Percentiles rank a stretch among this genome's conserved stretches.
Evolutionary conservation across 2,329 filamentous ascomycete genomes (phyloP).

Genomic region (Alternaria rosae): DNA sequence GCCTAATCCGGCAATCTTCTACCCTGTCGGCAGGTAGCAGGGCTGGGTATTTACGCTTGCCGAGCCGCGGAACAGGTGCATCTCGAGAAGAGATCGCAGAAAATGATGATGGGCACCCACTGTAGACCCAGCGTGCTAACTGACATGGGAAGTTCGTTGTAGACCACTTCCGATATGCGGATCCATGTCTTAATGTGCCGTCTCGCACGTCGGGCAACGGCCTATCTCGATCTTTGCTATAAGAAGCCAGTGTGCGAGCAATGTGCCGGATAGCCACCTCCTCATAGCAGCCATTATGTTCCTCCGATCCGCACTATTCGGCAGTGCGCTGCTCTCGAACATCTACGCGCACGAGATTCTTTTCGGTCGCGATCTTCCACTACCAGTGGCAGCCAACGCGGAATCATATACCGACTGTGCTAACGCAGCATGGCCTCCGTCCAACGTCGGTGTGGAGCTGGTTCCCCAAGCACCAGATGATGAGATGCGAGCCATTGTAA

Average conservation of each 20-base stretch:
- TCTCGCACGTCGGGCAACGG: neutral
- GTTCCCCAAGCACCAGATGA: constrained; percentile 52
- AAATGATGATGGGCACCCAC: constrained; percentile 17
- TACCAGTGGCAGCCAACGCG: constrained; percentile 42
- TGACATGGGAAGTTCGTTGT: constrained; percentile 35
- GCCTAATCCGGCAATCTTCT: constrained; percentile 36
- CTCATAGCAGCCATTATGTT: constrained; percentile 27
- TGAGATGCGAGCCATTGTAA: constrained; percentile 51
- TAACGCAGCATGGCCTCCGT: constrained; percentile 53
- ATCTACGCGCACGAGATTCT: constrained; percentile 36
- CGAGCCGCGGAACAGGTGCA: constrained; percentile 29
- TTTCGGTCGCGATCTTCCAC: constrained; percentile 35
- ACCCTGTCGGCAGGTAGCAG: constrained; percentile 26
- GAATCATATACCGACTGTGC: constrained; percentile 43
- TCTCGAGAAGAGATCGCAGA: constrained; percentile 12
- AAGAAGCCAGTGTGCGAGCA: constrained; percentile 6
- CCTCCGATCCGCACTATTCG: constrained; percentile 14
- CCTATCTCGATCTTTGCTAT: constrained; percentile 5
- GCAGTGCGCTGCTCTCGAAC: constrained; percentile 26
- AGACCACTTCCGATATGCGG: constrained; percentile 10
- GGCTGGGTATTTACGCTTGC: constrained; percentile 28
- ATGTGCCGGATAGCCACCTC: neutral
- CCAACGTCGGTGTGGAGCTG: constrained; percentile 47
- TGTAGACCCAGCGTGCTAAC: constrained; percentile 28
- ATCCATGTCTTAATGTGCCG: constrained; percentile 6